Conservation (phyloP, 2,329 filamentous ascomycete genomes). For the Ophiosphaerella korrae region DNA sequence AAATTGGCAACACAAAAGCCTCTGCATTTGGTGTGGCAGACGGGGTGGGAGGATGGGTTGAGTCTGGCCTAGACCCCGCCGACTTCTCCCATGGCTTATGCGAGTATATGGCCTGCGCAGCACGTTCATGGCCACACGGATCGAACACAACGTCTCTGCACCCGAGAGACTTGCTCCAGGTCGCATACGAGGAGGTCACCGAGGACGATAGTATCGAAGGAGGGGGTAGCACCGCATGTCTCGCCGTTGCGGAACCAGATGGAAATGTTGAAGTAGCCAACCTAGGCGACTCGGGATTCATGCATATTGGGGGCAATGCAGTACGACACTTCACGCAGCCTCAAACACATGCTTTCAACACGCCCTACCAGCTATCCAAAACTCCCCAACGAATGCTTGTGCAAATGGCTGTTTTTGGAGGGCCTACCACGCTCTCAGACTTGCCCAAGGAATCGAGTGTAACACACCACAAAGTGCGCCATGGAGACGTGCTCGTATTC, state of each 20-base stretch:
- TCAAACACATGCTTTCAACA: slow-evolving; percentile 97
- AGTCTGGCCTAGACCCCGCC: slow-evolving; percentile 89
- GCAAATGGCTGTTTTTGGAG: slow-evolving; percentile 81
- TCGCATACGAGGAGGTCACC: slow-evolving; percentile 82
- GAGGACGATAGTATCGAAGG: slow-evolving; percentile 74
- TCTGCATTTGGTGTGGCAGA: slow-evolving; percentile 90
- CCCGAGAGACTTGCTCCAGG: slow-evolving; percentile 75
- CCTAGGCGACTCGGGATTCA: slow-evolving; percentile 91
- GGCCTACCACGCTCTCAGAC: slow-evolving; percentile 72
- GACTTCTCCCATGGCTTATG: slow-evolving; percentile 95
- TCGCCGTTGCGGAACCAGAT: slow-evolving; percentile 75
- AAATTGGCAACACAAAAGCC: slow-evolving; percentile 71
- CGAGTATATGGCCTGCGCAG: slow-evolving; percentile 84
- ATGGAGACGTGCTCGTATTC: slow-evolving; percentile 92
- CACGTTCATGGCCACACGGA: slow-evolving; percentile 61
- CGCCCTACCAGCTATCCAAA: slow-evolving; percentile 90
- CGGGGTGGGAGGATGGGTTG: slow-evolving; percentile 93
- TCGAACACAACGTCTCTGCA: slow-evolving; percentile 53
- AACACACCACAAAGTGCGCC: slow-evolving; percentile 74
- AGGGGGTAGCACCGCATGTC: slow-evolving; percentile 88
- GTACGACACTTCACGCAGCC: slow-evolving; percentile 82
- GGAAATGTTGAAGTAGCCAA: slow-evolving; percentile 88
- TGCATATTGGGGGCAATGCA: slow-evolving; percentile 83
- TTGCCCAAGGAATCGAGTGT: slow-evolving; percentile 83
- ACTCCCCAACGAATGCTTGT: slow-evolving; percentile 79